phyloP scores from a whole-genome alignment of 768 basidiomycete genomes.

The Mycena albidolilacea region DNA sequence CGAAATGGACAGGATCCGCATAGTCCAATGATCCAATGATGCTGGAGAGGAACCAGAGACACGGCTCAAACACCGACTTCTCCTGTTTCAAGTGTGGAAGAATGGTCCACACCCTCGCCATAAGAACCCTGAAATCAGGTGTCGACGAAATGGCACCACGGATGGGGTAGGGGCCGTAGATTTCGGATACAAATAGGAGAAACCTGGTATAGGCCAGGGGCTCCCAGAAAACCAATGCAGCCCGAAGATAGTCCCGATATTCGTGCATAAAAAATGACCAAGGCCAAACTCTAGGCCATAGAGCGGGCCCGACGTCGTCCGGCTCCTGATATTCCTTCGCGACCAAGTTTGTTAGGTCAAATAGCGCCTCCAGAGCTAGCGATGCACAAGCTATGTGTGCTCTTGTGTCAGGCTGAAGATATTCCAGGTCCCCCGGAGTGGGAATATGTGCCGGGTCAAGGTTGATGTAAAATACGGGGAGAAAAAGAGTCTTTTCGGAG shows the following conservation, averaged over 20 bases:
- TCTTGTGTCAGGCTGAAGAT: slow-evolving; percentile 4
- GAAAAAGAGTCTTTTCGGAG: slow-evolving; percentile 20
- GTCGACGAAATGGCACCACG: slow-evolving; percentile 8
- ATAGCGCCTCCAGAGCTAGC: slow-evolving; percentile 17
- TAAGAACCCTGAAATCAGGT: slow-evolving; percentile 5
- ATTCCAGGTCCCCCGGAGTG: slow-evolving; percentile 14
- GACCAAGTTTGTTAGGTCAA: neutral
- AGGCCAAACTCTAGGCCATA: slow-evolving; percentile 18
- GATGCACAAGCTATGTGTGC: slow-evolving; percentile 13
- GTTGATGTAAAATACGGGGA: slow-evolving; percentile 9
- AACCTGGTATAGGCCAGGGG: slow-evolving; percentile 2
- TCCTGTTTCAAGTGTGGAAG: neutral
- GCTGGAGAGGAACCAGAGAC: slow-evolving; percentile 4
- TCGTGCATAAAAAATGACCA: slow-evolving; percentile 23
- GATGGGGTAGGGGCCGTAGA: slow-evolving; percentile 13
- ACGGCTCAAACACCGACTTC: neutral
- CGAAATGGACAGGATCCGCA: slow-evolving; percentile 14
- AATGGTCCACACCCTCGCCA: neutral
- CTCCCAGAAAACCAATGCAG: neutral
- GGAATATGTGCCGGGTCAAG: slow-evolving; percentile 19
- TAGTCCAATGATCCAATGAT: slow-evolving; percentile 6
- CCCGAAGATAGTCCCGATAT: slow-evolving; percentile 13
- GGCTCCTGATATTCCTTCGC: slow-evolving; percentile 13
- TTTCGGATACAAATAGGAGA: slow-evolving; percentile 17
- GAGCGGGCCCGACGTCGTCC: slow-evolving; percentile 6